Base-by-base conservation (phyloP, 805 yeast species). In the Yarrowia sp. region DNA sequence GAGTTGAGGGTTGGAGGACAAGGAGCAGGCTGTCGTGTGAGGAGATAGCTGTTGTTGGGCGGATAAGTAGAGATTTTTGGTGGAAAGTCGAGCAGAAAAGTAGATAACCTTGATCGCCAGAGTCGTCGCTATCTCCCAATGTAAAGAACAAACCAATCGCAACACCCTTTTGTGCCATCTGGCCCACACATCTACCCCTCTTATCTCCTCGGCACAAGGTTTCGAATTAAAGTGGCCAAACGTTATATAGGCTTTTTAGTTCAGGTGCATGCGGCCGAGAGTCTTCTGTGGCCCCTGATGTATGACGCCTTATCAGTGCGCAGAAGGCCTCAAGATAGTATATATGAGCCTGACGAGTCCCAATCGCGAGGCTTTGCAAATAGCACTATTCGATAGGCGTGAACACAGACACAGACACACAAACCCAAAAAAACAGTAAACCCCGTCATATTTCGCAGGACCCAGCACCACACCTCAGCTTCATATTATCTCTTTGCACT, bases 261-360 rank as follows among this genome's bases (percentile, higher is more conserved):
- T 51, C 58, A 51, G 58, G 58, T 51, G 58, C 58, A 38, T 51
- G 58, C 58, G 58, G 58, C 58, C 58, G 58, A 51, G 58, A 36
- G 58, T 51, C 58, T 51, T 51, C 58, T 51, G 58, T 51, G 58
- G 58, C 58, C 58, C 58, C 58, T 36, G 58, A 51, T 51, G 58
- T 51, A 51, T 51, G 58, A 51, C 58, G 58, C 58, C 58, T 51
- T 51, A 51, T 51, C 58, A 51, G 58, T 51, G 58, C 58, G 58
- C 43, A 51, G 57, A 35, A 36, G 35, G 43, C 32, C 41, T 35
- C 55, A 8, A 11, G 55, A 48, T 48, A 48, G 55, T 48, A 48
- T 48, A 48, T 48, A 48, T 11, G 55, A 33, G 28, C 11, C 9
- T 8, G 32, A 8, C 55, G 31, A 48, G 28, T 48, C 55, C 55